Base-by-base conservation (phyloP, 805 yeast species). In the Saturnispora bothae region DNA sequence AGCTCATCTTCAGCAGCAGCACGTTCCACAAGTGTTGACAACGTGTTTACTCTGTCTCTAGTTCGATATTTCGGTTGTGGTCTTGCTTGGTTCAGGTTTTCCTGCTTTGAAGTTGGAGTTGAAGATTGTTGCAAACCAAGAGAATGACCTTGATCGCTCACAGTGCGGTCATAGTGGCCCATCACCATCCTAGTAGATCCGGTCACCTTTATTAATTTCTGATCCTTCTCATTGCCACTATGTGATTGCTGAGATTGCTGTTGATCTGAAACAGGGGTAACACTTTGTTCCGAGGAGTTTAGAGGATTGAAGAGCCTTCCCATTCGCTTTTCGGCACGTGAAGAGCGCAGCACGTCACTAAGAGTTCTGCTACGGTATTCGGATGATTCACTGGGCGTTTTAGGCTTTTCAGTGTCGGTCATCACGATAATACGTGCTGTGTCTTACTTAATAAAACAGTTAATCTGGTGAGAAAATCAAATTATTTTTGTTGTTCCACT, bases 321-420 rank as follows among this genome's bases (percentile, higher is more conserved):
- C 59, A 54, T 56, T 21, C 62, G 44, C 33, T 57, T 57, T 31
- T 57, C 62, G 4, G 62, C 62, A 26, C 59, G 33, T 1, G 59
- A 43, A 7, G 56, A 49, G 13, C 36, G n/a, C 27, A 32, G 14
- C 4, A 18, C 19, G 12, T 38, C 40, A 15, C 36, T 38, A n/a
- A 21, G n/a, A 1, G 40, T 21, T 13, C 40, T 15, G 8, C 21
- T 22, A 7, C 40, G 28, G 5, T 15, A 15, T 13, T 37, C 40
- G 1, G 17, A 6, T 3, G 17, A 14, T 10, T 37, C 40, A 20
- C 21, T 12, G 13, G 23, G 12, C 13, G 21, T 8, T 19, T 21
- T 37, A 4, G 19, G 14, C 40, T 22, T 31, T 12, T 37, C 40
- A 20, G 14, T 19, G 16, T 37, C 35, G 4, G 16, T 5, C 35